Conservation (phyloP, 169 alveolate species). For the Plasmodium falciparum region DNA sequence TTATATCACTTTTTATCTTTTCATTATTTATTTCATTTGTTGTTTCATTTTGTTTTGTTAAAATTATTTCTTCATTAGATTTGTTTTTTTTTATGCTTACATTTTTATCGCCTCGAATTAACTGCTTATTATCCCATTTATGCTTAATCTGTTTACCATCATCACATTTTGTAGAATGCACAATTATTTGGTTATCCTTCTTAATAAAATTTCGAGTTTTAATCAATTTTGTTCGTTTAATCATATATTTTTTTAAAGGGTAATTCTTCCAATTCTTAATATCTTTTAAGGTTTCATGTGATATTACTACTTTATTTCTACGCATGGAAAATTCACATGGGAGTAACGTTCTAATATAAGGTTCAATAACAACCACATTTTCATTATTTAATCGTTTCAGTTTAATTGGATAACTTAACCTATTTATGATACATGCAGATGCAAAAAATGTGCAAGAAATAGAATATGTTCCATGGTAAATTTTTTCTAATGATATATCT, state of each 20-base stretch:
- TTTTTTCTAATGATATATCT: slow-evolving; percentile 61
- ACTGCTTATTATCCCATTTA: background rate
- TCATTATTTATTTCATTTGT: background rate
- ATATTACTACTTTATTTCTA: slow-evolving; percentile 43
- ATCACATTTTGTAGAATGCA: background rate
- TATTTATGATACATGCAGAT: slow-evolving; percentile 67
- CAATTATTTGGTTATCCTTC: background rate
- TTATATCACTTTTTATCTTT: background rate
- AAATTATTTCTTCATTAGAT: background rate
- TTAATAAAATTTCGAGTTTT: slow-evolving; percentile 25
- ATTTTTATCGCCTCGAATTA: background rate
- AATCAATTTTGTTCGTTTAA: slow-evolving; percentile 25
- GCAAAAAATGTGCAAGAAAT: slow-evolving; percentile 68
- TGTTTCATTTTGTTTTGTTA: background rate
- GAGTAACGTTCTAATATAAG: slow-evolving; percentile 48
- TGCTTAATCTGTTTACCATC: background rate
- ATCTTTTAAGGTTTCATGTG: slow-evolving; percentile 63
- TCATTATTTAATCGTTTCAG: slow-evolving; percentile 58
- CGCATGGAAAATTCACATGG: slow-evolving; percentile 57
- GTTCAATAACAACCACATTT: slow-evolving; percentile 48
- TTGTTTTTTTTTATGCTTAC: background rate
- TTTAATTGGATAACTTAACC: slow-evolving; percentile 66
- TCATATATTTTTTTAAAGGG: slow-evolving; percentile 58
- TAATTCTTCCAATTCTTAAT: slow-evolving; percentile 62
- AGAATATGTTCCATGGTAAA: slow-evolving; percentile 63